phyloP scores from a whole-genome alignment of 257 asterid species.

The Buddleja alternifolia region DNA sequence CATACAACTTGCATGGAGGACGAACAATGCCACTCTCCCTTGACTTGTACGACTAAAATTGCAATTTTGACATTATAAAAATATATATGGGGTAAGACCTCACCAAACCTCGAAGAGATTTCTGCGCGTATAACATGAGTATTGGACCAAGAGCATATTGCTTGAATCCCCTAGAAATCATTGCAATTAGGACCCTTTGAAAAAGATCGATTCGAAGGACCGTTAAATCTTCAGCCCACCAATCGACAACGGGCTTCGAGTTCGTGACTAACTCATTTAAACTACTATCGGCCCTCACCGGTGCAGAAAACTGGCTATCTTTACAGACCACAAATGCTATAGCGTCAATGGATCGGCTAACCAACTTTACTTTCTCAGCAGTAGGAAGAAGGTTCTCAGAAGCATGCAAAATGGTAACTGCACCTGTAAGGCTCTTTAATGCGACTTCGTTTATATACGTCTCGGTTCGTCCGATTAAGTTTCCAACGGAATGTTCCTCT shows the following conservation, averaged over 20 bases:
- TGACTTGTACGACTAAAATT: no score
- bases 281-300: slow-evolving; percentile 32
- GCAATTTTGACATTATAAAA: background rate
- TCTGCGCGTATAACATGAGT: slow-evolving; percentile 83
- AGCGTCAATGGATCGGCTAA: slow-evolving; percentile 73
- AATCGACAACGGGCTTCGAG: slow-evolving; percentile 58
- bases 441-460: slow-evolving; percentile 75
- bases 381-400: slow-evolving; percentile 62
- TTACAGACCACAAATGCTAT: slow-evolving; percentile 71
- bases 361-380: slow-evolving; percentile 76
- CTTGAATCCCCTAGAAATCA: slow-evolving; percentile 80
- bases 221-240: slow-evolving; percentile 92
- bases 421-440: slow-evolving; percentile 69
- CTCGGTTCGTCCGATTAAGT: slow-evolving; percentile 65
- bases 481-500: slow-evolving; percentile 72
- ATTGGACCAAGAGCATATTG: slow-evolving; percentile 79
- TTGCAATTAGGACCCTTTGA: slow-evolving; percentile 75
- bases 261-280: slow-evolving; percentile 37
- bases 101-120: slow-evolving; percentile 95
- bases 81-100: slow-evolving; percentile 44
- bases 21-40: no score
- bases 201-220: slow-evolving; percentile 73
- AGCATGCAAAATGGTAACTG: slow-evolving; percentile 67
- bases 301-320: slow-evolving; percentile 56
- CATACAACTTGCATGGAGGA: no score